These are phyloP conservation scores for Aureobasidium zeae DNA, from an alignment of 2,329 filamentous ascomycete genomes.

Conservation along the genomic window DNA sequence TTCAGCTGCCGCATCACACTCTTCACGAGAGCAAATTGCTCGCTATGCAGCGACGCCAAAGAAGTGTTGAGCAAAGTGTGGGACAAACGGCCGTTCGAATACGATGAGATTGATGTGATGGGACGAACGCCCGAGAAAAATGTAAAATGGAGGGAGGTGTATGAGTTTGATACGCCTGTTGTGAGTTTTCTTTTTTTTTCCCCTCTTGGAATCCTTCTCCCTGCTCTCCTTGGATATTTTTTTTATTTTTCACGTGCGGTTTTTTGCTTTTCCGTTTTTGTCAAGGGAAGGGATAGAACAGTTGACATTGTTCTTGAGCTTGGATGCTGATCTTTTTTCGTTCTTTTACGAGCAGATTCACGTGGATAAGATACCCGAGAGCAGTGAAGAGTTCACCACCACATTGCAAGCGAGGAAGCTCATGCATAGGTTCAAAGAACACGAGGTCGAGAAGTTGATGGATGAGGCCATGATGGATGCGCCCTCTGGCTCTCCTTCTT, in stretches of 20 bases:
- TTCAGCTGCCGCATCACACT: conserved; percentile 53
- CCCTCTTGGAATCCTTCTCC: too few species aligned
- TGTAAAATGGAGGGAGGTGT: conserved; percentile 60
- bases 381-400: conserved; percentile 43
- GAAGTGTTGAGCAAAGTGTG: conserved; percentile 58
- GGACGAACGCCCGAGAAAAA: conserved; percentile 50
- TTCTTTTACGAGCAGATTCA: too few species aligned
- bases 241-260: too few species aligned
- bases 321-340: too few species aligned
- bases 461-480: conserved; percentile 39
- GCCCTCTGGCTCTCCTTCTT: conserved; percentile 10
- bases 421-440: conserved; percentile 66
- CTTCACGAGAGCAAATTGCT: conserved; percentile 64
- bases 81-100: conserved; percentile 58
- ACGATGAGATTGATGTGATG: conserved; percentile 61
- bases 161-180: conserved; percentile 75
- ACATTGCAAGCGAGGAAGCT: conserved; percentile 57
- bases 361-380: conserved; percentile 48
- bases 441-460: conserved; percentile 61
- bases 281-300: background rate
- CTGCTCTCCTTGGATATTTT: too few species aligned
- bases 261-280: too few species aligned
- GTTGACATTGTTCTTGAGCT: conserved; percentile 4
- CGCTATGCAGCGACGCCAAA: conserved; percentile 60
- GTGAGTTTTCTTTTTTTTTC: conserved; percentile 37